Percentiles rank a stretch among this genome's conserved stretches.
Conservation (phyloP, 164 flowering plant genomes). For the Dillenia suffruticosa region DNA sequence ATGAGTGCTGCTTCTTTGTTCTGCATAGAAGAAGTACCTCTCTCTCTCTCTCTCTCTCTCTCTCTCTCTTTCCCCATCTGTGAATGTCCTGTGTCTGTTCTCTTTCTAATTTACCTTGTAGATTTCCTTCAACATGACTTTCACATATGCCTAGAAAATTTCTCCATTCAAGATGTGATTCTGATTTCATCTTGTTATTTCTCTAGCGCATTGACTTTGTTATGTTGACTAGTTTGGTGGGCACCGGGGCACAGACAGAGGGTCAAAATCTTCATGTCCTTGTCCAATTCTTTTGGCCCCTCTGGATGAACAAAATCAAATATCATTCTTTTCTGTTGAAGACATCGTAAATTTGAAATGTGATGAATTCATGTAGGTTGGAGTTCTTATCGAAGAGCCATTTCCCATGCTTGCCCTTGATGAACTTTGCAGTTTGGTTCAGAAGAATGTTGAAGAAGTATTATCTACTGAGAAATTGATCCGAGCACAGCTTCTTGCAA, state of each 20-base stretch:
- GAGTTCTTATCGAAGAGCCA: conserved; percentile 97
- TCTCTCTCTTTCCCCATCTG: neutral
- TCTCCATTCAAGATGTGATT: neutral
- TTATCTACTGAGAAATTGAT: conserved; percentile 44
- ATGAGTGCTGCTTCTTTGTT: conserved; percentile 95
- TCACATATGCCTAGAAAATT: no score
- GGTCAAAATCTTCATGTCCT: no score
- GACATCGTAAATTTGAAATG: no score
- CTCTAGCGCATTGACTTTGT: no score
- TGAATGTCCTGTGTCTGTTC: neutral
- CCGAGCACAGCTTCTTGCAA: conserved; percentile 37
- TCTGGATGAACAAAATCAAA: no score
- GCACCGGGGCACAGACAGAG: no score
- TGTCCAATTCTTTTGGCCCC: no score
- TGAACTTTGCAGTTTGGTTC: conserved; percentile 51
- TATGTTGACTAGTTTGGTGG: no score
- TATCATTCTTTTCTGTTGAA: no score
- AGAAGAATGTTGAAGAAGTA: conserved; percentile 56
- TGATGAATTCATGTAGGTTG: conserved; percentile 47
- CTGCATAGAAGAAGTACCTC: conserved; percentile 92
- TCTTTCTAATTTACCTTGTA: neutral
- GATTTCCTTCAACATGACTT: neutral
- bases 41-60: conserved; percentile 11
- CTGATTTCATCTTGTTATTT: neutral
- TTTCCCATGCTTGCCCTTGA: conserved; percentile 93